phyloP scores from a whole-genome alignment of 768 basidiomycete genomes.

The Paxillus ammoniavirescens region DNA sequence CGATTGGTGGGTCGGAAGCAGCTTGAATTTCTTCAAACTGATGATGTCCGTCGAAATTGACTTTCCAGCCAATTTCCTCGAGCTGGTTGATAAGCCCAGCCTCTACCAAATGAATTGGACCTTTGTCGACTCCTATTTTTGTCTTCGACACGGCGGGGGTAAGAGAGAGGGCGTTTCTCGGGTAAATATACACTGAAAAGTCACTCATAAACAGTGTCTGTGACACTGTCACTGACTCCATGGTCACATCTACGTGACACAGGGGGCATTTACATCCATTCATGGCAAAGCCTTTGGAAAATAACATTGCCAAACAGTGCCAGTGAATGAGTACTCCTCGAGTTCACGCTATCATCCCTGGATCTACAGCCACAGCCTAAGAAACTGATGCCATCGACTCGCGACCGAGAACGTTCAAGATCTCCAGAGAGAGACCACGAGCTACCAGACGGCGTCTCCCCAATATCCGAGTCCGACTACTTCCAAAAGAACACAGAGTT shows the following conservation, averaged over 20 bases:
- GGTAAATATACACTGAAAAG: slow-evolving; percentile 7
- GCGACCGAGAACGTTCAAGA: slow-evolving; percentile 32
- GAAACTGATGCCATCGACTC: slow-evolving; percentile 14
- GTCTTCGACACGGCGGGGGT: no score
- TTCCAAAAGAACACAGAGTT: slow-evolving; percentile 89
- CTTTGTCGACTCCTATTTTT: no score
- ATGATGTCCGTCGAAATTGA: slow-evolving; percentile 87
- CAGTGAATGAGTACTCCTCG: background rate
- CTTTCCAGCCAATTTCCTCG: slow-evolving; percentile 79
- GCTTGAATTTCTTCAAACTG: slow-evolving; percentile 76
- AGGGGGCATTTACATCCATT: background rate
- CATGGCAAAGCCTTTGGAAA: slow-evolving; percentile 1
- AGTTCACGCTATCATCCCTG: no score
- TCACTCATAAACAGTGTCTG: no score
- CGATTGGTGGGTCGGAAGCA: slow-evolving; percentile 74
- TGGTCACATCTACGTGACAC: no score
- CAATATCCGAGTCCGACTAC: slow-evolving; percentile 82
- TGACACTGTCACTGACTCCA: no score
- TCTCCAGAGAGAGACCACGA: slow-evolving; percentile 43
- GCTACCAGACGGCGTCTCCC: slow-evolving; percentile 55
- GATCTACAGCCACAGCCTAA: background rate
- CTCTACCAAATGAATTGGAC: slow-evolving; percentile 85
- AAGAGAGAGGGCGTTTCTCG: slow-evolving; percentile 29
- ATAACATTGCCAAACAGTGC: slow-evolving; percentile 12
- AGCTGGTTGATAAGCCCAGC: slow-evolving; percentile 83